Base-by-base conservation (phyloP, 2,329 filamentous ascomycete species). In the Grosmannia penicillata region DNA sequence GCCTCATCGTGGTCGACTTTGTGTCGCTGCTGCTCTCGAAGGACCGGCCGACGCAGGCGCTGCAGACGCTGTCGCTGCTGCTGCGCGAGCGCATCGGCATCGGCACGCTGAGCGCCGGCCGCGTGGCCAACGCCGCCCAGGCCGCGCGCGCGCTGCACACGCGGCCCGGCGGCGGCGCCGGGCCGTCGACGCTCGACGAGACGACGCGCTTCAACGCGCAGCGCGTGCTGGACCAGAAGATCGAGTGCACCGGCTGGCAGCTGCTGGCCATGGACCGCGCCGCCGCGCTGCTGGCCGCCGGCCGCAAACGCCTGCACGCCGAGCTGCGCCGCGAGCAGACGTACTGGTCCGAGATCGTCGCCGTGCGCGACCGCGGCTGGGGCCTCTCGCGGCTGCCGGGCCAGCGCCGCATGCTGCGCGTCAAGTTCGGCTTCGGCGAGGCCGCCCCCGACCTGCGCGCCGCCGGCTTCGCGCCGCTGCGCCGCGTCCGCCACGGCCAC, bases 381-480 rank as follows among this genome's bases (percentile, higher is more conserved):
- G 78, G 82, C 17, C 64, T 96, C 15, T 89, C 80, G 48, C 72
- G 81, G 35, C 63, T 91, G 29, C 84, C 85, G 0, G 66, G 76
- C 7, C 78, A 89, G 48, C 67, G 68, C 36, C 75, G 83, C 48
- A 78, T 76, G 0, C 66, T 96, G 36, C 86, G 81, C 17, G 89
- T 96, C 26, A 77, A 82, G 45, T 95, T 89, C 57, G 91, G 89
- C 8, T 93, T 93, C 52, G 70, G 80, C 11, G 89, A 95, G 62
- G 70, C 73, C 19, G 63, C 70, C 1, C 59, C 70, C 6, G 66
- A 72, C 18, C 77, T 78, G 47, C 68, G 66, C 43, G 61, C 79
- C 45, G 78, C 77, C 23, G 86, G 86, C n/a, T 69, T 93, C 14
- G 87, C 84, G 3, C 81, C 84, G 1, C 65, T 98, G 48, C 70